These are phyloP conservation scores for Puccinia triticina DNA, from an alignment of 1,284 basidiomycete genomes.

Conservation along the genomic window DNA sequence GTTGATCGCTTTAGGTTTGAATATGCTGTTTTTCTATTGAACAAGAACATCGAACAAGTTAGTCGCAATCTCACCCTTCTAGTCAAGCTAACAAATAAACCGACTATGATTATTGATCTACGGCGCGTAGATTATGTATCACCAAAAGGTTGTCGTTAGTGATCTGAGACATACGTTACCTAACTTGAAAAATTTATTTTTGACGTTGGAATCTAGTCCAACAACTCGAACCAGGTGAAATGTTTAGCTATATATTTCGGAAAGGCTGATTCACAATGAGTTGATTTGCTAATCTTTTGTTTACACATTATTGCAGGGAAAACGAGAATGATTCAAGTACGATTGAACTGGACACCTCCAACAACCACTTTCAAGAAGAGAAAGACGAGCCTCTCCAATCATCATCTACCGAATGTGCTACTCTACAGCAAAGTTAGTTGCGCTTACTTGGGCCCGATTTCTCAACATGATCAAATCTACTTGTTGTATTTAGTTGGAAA, in stretches of 20 bases:
- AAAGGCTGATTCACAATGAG: neutral
- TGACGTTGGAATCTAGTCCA: slow-evolving; percentile 67
- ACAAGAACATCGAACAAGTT: slow-evolving; percentile 96
- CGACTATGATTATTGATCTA: neutral
- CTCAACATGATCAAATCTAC: no score
- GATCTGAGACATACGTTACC: slow-evolving; percentile 95
- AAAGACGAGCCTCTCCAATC: neutral
- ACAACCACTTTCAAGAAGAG: neutral
- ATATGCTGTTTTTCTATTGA: slow-evolving; percentile 93
- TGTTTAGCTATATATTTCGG: neutral
- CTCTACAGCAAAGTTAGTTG: no score
- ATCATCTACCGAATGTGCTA: neutral
- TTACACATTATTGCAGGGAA: neutral
- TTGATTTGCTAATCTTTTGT: neutral
- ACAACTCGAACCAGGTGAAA: slow-evolving; percentile 12
- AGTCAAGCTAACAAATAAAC: slow-evolving; percentile 6
- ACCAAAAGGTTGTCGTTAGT: slow-evolving; percentile 78
- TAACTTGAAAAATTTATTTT: slow-evolving; percentile 88
- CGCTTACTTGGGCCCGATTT: no score
- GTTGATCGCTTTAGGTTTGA: slow-evolving; percentile 96
- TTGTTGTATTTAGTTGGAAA: no score
- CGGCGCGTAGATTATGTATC: slow-evolving; percentile 75
- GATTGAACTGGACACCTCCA: slow-evolving; percentile 6
- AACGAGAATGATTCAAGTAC: slow-evolving; percentile 21
- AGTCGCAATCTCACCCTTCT: slow-evolving; percentile 6